These are phyloP conservation scores for Adansonia madagascariensis DNA, from an alignment of 441 rosid genomes.

Conservation along the genomic window DNA sequence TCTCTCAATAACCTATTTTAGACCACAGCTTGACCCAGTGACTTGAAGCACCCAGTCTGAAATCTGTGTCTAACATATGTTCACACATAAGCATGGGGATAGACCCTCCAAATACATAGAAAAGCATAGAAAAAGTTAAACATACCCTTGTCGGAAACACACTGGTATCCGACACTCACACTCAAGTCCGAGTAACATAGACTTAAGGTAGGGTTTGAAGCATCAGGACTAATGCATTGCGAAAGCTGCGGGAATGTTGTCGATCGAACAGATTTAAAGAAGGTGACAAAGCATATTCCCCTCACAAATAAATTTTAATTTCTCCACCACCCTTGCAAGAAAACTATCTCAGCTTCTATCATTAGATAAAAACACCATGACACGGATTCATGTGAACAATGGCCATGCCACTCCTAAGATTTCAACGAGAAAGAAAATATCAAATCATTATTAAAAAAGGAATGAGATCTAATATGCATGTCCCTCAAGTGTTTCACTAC, in stretches of 20 bases:
- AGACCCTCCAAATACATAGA: too few species aligned
- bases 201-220: background rate
- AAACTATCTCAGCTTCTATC: background rate
- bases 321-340: background rate
- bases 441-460: background rate
- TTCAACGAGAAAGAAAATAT: constrained; percentile 8
- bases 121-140: too few species aligned
- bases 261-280: constrained; percentile 3
- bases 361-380: background rate
- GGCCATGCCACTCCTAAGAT: background rate
- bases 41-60: background rate
- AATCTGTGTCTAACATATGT: too few species aligned
- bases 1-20: constrained; percentile 10
- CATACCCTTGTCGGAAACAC: too few species aligned
- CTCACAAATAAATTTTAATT: background rate
- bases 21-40: background rate
- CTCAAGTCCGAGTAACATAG: too few species aligned
- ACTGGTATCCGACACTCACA: too few species aligned
- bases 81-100: too few species aligned
- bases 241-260: background rate
- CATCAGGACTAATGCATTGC: background rate
- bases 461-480: too few species aligned
- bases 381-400: background rate
- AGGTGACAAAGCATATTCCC: background rate
- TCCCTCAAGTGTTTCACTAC: too few species aligned